Evolutionary conservation across 768 basidiomycete species (phyloP).

Genomic region (Xerocomus potaroensis): DNA sequence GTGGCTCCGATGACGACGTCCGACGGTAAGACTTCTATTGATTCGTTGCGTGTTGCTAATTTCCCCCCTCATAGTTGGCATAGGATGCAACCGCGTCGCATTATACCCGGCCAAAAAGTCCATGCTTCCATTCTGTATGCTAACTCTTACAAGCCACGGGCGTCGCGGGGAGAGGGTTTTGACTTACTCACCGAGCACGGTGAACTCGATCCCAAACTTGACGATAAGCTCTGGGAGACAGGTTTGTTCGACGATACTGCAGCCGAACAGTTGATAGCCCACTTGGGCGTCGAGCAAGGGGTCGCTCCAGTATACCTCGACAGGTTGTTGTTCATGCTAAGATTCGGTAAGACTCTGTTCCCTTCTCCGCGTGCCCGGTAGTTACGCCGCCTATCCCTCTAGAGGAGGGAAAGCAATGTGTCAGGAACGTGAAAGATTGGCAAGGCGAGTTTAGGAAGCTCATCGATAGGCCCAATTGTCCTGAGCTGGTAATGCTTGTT

Average conservation of each 20-base stretch:
- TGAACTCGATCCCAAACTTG: slow-evolving; percentile 1
- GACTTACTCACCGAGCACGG: slow-evolving; percentile 14
- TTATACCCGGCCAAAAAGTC: slow-evolving; percentile 24
- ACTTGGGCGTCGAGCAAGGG: slow-evolving; percentile 8
- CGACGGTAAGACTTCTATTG: slow-evolving; percentile 9
- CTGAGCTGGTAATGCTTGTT: slow-evolving; percentile 14
- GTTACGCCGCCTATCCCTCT: neutral
- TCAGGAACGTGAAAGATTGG: slow-evolving; percentile 12
- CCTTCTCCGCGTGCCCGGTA: neutral
- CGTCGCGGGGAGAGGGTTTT: slow-evolving; percentile 18
- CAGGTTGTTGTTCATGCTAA: slow-evolving; percentile 14
- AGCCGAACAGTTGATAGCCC: slow-evolving; percentile 5
- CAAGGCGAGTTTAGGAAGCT: slow-evolving; percentile 4
- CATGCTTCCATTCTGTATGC: slow-evolving; percentile 22
- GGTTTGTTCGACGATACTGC: slow-evolving; percentile 18
- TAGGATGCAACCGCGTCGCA: slow-evolving; percentile 18
- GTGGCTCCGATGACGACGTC: slow-evolving; percentile 13
- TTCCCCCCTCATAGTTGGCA: slow-evolving; percentile 7
- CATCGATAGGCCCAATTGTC: slow-evolving; percentile 2
- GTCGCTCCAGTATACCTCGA: neutral
- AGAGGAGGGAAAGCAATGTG: slow-evolving; percentile 15
- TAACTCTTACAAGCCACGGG: slow-evolving; percentile 14
- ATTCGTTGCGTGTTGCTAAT: neutral
- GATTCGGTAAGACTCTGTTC: neutral
- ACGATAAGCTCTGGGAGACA: slow-evolving; percentile 13